Evolutionary conservation across 768 basidiomycete species (phyloP).

Genomic region (Boletus vinaceobasis): DNA sequence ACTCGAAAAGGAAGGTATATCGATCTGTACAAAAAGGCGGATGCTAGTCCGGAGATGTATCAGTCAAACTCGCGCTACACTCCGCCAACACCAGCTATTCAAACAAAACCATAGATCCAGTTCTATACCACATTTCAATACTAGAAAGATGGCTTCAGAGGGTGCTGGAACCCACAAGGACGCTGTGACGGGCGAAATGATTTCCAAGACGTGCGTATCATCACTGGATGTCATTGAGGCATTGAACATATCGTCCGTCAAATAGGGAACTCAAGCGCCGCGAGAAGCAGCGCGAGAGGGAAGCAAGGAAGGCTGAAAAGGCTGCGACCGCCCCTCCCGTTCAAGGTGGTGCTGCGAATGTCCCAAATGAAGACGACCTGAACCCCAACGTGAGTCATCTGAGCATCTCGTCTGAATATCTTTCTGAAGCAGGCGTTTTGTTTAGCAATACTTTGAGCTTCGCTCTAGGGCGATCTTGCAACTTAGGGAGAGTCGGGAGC

Average conservation of each 20-base stretch:
- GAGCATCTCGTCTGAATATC: neutral
- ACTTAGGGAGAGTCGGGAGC: constrained; percentile 78
- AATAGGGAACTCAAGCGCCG: constrained; percentile 91
- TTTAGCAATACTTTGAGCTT: constrained; percentile 94
- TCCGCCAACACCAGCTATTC: constrained; percentile 6
- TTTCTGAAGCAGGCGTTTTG: neutral
- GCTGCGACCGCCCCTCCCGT: constrained; percentile 45
- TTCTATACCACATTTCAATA: constrained; percentile 1
- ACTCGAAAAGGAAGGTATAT: constrained; percentile 30
- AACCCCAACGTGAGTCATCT: constrained; percentile 75
- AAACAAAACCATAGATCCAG: neutral
- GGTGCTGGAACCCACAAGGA: constrained; percentile 52
- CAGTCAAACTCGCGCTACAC: constrained; percentile 5
- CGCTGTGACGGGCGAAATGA: constrained; percentile 91
- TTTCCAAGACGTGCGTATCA: constrained; percentile 84
- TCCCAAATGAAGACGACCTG: constrained; percentile 72
- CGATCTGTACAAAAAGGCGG: constrained; percentile 14
- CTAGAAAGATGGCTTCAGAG: constrained; percentile 39
- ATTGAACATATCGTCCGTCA: constrained; percentile 26
- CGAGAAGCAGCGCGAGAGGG: constrained; percentile 73
- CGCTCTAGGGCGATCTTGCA: constrained; percentile 85
- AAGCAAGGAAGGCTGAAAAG: constrained; percentile 75
- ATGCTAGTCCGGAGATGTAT: constrained; percentile 28
- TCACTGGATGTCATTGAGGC: constrained; percentile 10
- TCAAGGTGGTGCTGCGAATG: constrained; percentile 39